Evolutionary conservation across 2,329 filamentous ascomycete species (phyloP).

Genomic region (Corinectria fuckeliana): DNA sequence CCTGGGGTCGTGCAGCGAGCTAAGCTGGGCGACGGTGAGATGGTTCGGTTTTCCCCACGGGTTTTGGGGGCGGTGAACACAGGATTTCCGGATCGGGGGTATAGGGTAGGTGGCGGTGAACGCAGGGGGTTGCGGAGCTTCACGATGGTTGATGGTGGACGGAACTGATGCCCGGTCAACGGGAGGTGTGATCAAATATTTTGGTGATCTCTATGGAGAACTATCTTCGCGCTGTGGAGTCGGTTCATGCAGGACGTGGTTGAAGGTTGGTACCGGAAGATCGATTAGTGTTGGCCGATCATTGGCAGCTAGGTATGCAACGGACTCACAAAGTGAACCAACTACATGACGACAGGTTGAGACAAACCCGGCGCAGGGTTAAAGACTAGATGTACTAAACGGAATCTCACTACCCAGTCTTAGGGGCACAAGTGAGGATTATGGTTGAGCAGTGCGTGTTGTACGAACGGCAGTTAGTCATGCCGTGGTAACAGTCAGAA

Average conservation of each 20-base stretch:
- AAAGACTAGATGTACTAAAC: too few species aligned
- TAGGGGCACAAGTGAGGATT: too few species aligned
- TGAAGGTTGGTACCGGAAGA: neutral
- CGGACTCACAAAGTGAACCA: neutral
- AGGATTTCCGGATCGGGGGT: slow-evolving; percentile 14
- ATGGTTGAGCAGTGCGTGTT: too few species aligned
- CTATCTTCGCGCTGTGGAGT: neutral
- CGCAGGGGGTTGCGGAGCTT: slow-evolving; percentile 16
- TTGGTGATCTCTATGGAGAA: slow-evolving; percentile 1
- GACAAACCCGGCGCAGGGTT: too few species aligned
- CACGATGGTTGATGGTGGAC: neutral
- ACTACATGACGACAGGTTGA: too few species aligned
- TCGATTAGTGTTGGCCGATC: neutral
- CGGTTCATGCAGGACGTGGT: slow-evolving; percentile 7
- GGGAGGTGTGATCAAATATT: slow-evolving; percentile 14
- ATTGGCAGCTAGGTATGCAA: neutral
- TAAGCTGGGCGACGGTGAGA: slow-evolving; percentile 22
- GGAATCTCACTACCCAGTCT: too few species aligned
- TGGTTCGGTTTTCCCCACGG: slow-evolving; percentile 20
- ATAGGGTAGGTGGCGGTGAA: slow-evolving; percentile 39
- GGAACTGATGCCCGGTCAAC: slow-evolving; percentile 22
- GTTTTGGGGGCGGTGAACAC: slow-evolving; percentile 32
- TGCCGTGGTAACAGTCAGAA: too few species aligned
- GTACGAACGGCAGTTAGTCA: too few species aligned
- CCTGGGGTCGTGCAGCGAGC: slow-evolving; percentile 32